Percentiles rank a stretch among this genome's conserved stretches.
Evolutionary conservation across 768 basidiomycete species (phyloP).

Genomic region (Hygrophoropsis aurantiaca): DNA sequence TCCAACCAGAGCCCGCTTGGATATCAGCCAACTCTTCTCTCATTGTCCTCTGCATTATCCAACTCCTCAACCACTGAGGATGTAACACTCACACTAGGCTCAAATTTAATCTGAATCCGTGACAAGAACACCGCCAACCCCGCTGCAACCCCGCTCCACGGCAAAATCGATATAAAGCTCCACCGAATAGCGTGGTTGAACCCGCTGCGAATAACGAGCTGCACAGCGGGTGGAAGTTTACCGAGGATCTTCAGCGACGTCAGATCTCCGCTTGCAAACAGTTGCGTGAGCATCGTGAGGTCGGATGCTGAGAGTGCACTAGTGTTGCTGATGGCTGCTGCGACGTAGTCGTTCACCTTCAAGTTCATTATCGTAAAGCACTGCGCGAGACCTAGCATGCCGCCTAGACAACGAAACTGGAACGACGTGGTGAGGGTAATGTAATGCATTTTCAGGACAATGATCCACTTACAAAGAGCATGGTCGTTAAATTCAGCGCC

Average conservation of each 20-base stretch:
- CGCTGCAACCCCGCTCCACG: conserved; percentile 41
- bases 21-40: no score
- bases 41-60: no score
- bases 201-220: conserved; percentile 36
- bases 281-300: conserved; percentile 19
- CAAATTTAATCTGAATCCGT: conserved; percentile 36
- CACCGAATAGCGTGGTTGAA: conserved; percentile 42
- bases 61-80: no score
- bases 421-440: no score
- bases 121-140: conserved; percentile 39
- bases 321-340: conserved; percentile 15
- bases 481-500: conserved; percentile 41
- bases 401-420: conserved; percentile 49
- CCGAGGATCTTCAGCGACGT: conserved; percentile 36
- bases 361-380: conserved; percentile 47
- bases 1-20: no score
- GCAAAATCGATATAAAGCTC: conserved; percentile 47
- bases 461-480: conserved; percentile 44
- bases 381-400: conserved; percentile 53
- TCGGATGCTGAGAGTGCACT: conserved; percentile 31
- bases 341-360: conserved; percentile 38
- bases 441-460: no score
- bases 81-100: no score
- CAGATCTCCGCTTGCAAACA: conserved; percentile 25
- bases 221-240: conserved; percentile 33